These are phyloP conservation scores for Astrocystis sublimbata DNA, from an alignment of 495 filamentous ascomycete species.

Conservation along the genomic window DNA sequence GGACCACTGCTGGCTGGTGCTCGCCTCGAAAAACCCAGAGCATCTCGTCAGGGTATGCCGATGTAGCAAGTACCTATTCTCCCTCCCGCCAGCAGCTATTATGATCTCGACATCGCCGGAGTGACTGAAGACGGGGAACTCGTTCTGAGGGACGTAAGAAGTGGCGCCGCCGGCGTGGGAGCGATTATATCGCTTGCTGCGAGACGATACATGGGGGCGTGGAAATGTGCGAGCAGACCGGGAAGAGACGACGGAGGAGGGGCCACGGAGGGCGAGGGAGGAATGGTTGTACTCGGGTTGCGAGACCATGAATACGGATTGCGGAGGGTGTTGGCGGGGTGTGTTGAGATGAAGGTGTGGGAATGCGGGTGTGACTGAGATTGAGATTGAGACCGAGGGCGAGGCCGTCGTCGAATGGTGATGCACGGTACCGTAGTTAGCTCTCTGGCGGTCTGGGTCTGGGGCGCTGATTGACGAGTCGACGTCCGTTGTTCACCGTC, in stretches of 20 bases:
- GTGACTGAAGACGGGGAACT: slow-evolving; percentile 88
- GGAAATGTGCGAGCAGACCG: slow-evolving; percentile 44
- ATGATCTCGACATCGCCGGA: slow-evolving; percentile 90
- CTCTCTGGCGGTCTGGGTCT: not conserved
- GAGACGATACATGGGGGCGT: slow-evolving; percentile 43
- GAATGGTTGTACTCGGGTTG: slow-evolving; percentile 59
- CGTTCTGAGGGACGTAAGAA: slow-evolving; percentile 73
- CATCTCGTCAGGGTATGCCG: slow-evolving; percentile 81
- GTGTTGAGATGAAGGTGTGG: not conserved
- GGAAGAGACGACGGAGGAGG: slow-evolving; percentile 58
- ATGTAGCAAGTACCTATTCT: slow-evolving; percentile 83
- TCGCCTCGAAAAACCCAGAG: slow-evolving; percentile 90
- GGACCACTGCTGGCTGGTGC: slow-evolving; percentile 85
- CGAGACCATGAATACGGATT: slow-evolving; percentile 65
- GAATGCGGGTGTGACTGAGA: not conserved
- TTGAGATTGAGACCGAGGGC: not conserved
- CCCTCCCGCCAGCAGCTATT: slow-evolving; percentile 66
- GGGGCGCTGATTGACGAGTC: not conserved
- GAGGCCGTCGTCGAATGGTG: slow-evolving; percentile 7
- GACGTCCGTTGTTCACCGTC: not conserved
- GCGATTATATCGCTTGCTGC: slow-evolving; percentile 70
- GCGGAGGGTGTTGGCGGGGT: slow-evolving; percentile 6
- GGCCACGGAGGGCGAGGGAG: slow-evolving; percentile 56
- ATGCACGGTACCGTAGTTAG: not conserved
- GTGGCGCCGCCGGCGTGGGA: slow-evolving; percentile 80